Percentiles rank a stretch among this genome's conserved stretches.
These are phyloP conservation scores for Coleophoma crateriformis DNA, from an alignment of 2,329 filamentous ascomycete species.

Conservation along the genomic window DNA sequence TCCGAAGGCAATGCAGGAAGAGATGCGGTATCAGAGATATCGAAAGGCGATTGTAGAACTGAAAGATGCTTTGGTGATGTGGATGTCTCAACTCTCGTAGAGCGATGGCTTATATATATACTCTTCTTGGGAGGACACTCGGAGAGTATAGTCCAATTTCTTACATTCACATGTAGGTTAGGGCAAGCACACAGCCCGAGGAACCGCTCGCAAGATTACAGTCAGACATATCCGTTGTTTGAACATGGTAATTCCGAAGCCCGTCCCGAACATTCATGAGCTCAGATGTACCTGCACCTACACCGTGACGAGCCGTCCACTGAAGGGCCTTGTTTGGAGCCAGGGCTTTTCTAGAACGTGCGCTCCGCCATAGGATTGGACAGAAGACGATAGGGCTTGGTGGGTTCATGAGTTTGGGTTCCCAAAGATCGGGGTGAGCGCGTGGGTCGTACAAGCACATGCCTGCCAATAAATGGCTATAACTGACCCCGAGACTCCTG, in stretches of 20 bases:
- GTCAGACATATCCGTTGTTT: no score
- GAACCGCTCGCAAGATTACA: no score
- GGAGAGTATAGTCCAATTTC: no score
- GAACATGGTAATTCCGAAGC: no score
- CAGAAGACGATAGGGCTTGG: not conserved
- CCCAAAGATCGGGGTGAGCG: not conserved
- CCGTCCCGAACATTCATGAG: no score
- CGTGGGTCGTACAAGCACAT: not conserved
- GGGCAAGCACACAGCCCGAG: no score
- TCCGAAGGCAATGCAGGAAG: not conserved
- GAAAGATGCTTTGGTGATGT: not conserved
- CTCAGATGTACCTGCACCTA: not conserved
- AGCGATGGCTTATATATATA: not conserved
- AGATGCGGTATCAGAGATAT: no score
- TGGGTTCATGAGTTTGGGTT: not conserved
- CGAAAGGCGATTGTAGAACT: not conserved
- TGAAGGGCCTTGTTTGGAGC: not conserved
- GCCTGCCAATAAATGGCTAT: not conserved
- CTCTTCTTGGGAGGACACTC: no score
- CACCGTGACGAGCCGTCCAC: not conserved
- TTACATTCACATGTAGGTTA: no score
- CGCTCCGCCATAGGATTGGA: not conserved
- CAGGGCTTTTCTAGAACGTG: no score
- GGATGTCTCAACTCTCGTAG: no score
- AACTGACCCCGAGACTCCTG: not conserved